Evolutionary conservation across 2,329 filamentous ascomycete genomes (phyloP).

Genomic region (Fusarium fujikuroi): DNA sequence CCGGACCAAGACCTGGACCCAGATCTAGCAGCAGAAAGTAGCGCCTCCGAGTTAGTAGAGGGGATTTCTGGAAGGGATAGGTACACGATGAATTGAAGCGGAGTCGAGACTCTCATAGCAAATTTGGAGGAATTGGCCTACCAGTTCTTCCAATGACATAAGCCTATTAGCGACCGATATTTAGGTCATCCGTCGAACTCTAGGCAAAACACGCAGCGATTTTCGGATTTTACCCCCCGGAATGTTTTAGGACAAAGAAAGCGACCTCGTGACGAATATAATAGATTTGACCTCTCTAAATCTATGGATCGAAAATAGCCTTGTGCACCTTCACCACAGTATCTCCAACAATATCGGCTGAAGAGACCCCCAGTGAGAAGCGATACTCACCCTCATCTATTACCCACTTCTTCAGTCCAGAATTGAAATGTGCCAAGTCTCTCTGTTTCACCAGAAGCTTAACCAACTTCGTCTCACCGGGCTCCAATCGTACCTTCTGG

Average conservation of each 20-base stretch:
- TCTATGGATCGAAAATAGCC: conserved; percentile 7
- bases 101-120: background rate
- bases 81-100: accelerated
- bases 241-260: background rate
- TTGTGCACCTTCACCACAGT: background rate
- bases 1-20: background rate
- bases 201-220: accelerated
- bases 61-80: background rate
- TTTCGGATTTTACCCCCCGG: too few species aligned
- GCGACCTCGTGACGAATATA: too few species aligned
- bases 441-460: conserved; percentile 26
- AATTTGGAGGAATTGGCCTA: accelerated
- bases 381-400: conserved; percentile 43
- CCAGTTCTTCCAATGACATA: accelerated
- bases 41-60: background rate
- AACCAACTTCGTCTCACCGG: conserved; percentile 32
- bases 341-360: conserved; percentile 29
- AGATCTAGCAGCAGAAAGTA: too few species aligned
- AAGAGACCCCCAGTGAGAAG: conserved; percentile 43
- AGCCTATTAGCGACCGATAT: background rate
- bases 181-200: background rate
- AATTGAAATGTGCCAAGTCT: conserved; percentile 47
- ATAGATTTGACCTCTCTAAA: accelerated
- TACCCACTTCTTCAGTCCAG: conserved; percentile 41
- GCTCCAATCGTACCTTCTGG: conserved; percentile 41